These are phyloP conservation scores for Tephrocybe rancida DNA, from an alignment of 768 basidiomycete genomes.

Conservation along the genomic window DNA sequence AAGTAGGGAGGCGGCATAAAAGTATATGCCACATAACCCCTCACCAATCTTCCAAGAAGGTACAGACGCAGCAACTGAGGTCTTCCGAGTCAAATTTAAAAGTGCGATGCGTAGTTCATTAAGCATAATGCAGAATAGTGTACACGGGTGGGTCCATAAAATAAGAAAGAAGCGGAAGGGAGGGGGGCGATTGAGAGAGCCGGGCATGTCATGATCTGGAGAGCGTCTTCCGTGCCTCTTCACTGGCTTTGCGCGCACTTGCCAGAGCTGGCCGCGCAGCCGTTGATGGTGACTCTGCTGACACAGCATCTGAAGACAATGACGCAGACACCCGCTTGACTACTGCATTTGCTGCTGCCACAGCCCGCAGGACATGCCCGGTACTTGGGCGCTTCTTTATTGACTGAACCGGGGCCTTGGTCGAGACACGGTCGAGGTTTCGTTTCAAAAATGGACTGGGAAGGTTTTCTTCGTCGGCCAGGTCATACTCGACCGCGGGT, in stretches of 20 bases:
- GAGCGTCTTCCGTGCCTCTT: slow-evolving; percentile 53
- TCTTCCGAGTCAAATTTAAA: background rate
- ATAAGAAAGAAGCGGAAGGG: background rate
- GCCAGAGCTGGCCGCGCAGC: slow-evolving; percentile 42
- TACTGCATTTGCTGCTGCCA: slow-evolving; percentile 61
- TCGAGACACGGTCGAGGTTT: slow-evolving; percentile 23
- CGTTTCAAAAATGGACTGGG: slow-evolving; percentile 83
- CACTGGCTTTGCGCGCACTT: slow-evolving; percentile 49
- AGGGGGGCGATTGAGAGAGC: background rate
- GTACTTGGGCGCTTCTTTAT: slow-evolving; percentile 50
- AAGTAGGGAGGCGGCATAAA: no score
- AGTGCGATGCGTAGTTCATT: background rate
- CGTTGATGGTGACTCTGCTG: slow-evolving; percentile 2
- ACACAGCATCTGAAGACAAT: slow-evolving; percentile 13
- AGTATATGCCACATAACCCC: no score
- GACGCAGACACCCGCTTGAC: slow-evolving; percentile 26
- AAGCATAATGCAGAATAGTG: background rate
- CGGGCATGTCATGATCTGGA: slow-evolving; percentile 28
- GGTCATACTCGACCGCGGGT: slow-evolving; percentile 58
- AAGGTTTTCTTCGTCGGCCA: slow-evolving; percentile 80
- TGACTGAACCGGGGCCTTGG: slow-evolving; percentile 8
- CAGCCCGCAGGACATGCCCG: slow-evolving; percentile 56
- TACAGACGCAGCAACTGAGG: no score
- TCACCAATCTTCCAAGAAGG: no score
- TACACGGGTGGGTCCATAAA: background rate